Percentiles rank a stretch among this genome's conserved stretches.
Evolutionary conservation across 1,284 basidiomycete genomes (phyloP).

Genomic region (Microbotryum scabiosae): DNA sequence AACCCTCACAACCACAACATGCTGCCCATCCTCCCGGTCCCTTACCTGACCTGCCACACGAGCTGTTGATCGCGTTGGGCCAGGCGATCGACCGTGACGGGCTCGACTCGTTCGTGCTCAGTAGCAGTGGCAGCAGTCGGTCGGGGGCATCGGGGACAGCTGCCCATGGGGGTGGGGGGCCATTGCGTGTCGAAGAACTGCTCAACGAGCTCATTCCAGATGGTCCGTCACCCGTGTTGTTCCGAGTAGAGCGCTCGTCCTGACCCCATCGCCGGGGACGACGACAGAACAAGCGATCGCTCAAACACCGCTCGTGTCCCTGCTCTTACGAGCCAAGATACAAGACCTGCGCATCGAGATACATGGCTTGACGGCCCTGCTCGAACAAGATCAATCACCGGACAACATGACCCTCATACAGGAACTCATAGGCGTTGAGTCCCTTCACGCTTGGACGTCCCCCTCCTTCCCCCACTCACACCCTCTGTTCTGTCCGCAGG

Average conservation of each 20-base stretch:
- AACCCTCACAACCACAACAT: neutral
- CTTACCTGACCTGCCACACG: constrained; percentile 22
- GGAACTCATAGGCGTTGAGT: constrained; percentile 73
- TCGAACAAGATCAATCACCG: constrained; percentile 69
- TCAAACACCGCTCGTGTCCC: constrained; percentile 45
- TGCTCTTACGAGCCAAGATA: constrained; percentile 54
- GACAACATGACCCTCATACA: constrained; percentile 78
- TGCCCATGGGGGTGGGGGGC: neutral
- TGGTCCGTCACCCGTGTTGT: constrained; percentile 47
- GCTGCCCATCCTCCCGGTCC: neutral
- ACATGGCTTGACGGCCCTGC: constrained; percentile 54
- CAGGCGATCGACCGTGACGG: constrained; percentile 22
- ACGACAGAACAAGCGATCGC: constrained; percentile 39
- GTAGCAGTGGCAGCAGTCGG: neutral
- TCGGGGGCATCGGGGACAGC: too few species aligned
- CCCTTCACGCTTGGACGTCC: too few species aligned
- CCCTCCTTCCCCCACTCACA: too few species aligned
- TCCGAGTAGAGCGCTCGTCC: neutral
- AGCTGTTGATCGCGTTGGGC: constrained; percentile 25
- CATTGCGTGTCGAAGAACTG: constrained; percentile 39
- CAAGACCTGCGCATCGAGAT: constrained; percentile 63
- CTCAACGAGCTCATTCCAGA: constrained; percentile 67
- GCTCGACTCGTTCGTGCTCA: constrained; percentile 29
- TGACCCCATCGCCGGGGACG: neutral
- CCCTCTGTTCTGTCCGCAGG: too few species aligned